Evolutionary conservation across 1,284 basidiomycete species (phyloP), one percentile per base, ranked within the genome.

Genomic region (Tremellales sp.): DNA sequence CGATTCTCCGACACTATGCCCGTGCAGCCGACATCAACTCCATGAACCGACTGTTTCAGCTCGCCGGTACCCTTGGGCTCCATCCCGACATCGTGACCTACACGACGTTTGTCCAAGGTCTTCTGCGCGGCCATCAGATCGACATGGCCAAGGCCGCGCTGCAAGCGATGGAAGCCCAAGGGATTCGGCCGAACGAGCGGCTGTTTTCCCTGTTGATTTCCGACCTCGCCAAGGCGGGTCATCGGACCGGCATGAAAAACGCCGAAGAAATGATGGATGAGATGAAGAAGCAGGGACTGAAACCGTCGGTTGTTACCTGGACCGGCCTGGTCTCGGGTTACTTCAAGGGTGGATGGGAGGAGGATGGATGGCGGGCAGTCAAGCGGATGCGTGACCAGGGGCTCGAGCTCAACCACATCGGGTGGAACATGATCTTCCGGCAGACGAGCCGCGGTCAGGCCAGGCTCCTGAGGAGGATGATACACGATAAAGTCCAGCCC

Each of bases 81-180:
- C 58, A 68, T 9, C 86, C 86, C 7, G 87, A 92, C 60, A 80
- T 84, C 4, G 81, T 84, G 68, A 90, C 84, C 0, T 92, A 83
- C 66, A 86, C 87, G 3, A 86, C 82, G 3, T 77, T 92, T 24
- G 80, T 91, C 10, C 80, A 83, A 21, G 84, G 85, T 1, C 66
- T 91, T 47, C 77, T 86, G 27, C 81, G 80, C 54, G 78, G 79
- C 6, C 79, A 81, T n/a, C 77, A 81, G 42, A 69, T 78, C 25
- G 82, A 89, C 56, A 82, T 86, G 3, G 77, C 80, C 3, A 75
- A 78, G 28, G 73, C 79, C 31, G 77, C 87, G 18, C 68, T 87
- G 32, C 72, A 75, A 38, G 74, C 85, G 46, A 91, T 92, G 87
- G 70, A 76, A 53, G 79, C 79, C 58, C 81, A 85, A 49, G 84